Percentiles rank a stretch among this genome's conserved stretches.
These are phyloP conservation scores for Noccaea caerulescens DNA, from an alignment of 345 rosid species.

Conservation along the genomic window DNA sequence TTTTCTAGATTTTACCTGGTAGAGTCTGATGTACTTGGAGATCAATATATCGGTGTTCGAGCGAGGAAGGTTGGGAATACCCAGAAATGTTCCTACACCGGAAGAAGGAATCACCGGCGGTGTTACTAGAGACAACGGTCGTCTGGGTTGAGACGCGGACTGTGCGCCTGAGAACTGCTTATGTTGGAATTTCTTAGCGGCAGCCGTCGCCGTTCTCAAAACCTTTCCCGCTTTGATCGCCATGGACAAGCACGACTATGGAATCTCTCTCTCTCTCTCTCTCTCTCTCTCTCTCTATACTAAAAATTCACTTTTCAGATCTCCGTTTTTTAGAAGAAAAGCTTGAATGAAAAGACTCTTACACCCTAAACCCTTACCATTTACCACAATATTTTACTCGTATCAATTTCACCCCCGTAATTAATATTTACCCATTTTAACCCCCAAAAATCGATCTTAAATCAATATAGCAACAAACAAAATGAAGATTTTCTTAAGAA, in stretches of 20 bases:
- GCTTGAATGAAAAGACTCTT: background rate
- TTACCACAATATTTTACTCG: background rate
- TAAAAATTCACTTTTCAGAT: constrained; percentile 4
- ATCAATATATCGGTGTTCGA: constrained; percentile 35
- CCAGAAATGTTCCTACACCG: constrained; percentile 42
- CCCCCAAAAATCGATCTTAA: background rate
- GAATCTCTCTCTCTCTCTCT: background rate
- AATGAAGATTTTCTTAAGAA: background rate
- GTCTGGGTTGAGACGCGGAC: background rate
- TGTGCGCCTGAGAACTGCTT: constrained; percentile 23
- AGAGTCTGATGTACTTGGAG: constrained; percentile 39
- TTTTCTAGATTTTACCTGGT: constrained; percentile 21
- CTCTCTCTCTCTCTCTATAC: constrained; percentile 3
- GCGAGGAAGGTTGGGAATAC: constrained; percentile 27
- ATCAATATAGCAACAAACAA: background rate
- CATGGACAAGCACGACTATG: constrained; percentile 11
- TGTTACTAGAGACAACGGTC: background rate
- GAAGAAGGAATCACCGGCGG: constrained; percentile 30
- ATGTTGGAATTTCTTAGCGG: constrained; percentile 26
- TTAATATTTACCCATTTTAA: background rate
- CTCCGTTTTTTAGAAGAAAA: background rate
- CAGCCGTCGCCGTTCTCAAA: constrained; percentile 42
- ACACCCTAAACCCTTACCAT: background rate
- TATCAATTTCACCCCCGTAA: constrained; percentile 7
- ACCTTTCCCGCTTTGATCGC: constrained; percentile 42